phyloP scores from a whole-genome alignment of 2,329 filamentous ascomycete species.

The Tolypocladium amazonense region DNA sequence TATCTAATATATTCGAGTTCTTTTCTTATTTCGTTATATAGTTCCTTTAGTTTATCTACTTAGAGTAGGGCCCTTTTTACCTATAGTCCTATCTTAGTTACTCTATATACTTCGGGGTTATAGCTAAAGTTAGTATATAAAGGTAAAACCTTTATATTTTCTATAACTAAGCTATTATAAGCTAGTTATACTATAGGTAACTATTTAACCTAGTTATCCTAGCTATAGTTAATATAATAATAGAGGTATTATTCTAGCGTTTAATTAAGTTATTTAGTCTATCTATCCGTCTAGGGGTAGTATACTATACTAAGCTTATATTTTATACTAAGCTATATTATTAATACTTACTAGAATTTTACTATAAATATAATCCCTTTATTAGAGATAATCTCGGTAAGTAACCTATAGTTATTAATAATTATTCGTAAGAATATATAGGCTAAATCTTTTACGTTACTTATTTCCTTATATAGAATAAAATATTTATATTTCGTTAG shows the following conservation, averaged over 20 bases:
- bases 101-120: too few relatives aligned
- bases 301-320: neutral
- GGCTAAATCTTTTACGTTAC: neutral
- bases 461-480: neutral
- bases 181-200: too few relatives aligned
- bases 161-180: too few relatives aligned
- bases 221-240: too few relatives aligned
- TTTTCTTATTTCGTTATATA: neutral
- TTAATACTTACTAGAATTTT: neutral
- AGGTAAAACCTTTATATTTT: too few relatives aligned
- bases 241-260: neutral
- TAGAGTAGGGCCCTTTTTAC: too few relatives aligned
- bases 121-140: too few relatives aligned
- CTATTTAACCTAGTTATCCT: too few relatives aligned
- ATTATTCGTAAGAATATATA: neutral
- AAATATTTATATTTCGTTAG: too few relatives aligned
- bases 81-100: too few relatives aligned
- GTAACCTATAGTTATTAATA: neutral
- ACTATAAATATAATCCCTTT: neutral
- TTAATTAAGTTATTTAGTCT: neutral
- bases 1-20: neutral
- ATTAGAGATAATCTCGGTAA: neutral
- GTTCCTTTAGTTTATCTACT: too few relatives aligned
- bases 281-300: neutral
- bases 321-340: neutral